Evolutionary conservation across 1,139 yeast genomes (phyloP), one percentile per base, ranked within the genome.

Genomic region (Saccharomycopsis hybrid): DNA sequence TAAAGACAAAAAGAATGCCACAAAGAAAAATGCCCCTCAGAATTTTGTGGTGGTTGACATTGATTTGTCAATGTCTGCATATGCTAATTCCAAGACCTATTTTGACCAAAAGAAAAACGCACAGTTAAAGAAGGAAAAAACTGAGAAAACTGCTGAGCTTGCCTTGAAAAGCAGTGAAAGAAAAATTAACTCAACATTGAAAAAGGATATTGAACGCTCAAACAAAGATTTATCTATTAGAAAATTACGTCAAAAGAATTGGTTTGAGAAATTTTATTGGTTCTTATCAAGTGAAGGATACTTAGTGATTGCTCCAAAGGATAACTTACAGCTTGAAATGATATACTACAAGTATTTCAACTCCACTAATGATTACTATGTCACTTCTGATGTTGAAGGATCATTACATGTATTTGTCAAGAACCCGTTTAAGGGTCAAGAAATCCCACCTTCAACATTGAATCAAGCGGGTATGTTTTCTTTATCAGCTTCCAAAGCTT

Each of bases 181-280:
- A 55, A 86, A 85, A 59, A 85, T 92, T 54, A 77, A 76, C 50
- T 79, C 77, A 38, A 96, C 90, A 60, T 68, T 90, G 58, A 78
- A 78, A 50, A 80, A 51, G 76, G 59, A 76, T 80, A 44, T 72
- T 85, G 59, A 85, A 84, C 53, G 78, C 78, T 51, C 82, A 83
- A 52, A 76, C 74, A 52, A 84, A 80, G 43, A 73, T 78, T 1
- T 70, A 30, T 28, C 48, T n/a, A 48, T 88, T 54, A 82, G 78
- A 55, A 80, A 77, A 38, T 70, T 85, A 33, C 74, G 97, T 47
- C 75, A 78, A 4, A 87, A 88, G 45, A 83, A 72, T 60, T 90
- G 97, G 86, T 94, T 94, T 68, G 98, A 92, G 62, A 92, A 92
- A 64, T 92, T 85, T 63, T 81, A 73, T 61, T 92, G 98, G 98